Evolutionary conservation across 176 grass and related monocot species (phyloP).

Genomic region (Eleusine indica): DNA sequence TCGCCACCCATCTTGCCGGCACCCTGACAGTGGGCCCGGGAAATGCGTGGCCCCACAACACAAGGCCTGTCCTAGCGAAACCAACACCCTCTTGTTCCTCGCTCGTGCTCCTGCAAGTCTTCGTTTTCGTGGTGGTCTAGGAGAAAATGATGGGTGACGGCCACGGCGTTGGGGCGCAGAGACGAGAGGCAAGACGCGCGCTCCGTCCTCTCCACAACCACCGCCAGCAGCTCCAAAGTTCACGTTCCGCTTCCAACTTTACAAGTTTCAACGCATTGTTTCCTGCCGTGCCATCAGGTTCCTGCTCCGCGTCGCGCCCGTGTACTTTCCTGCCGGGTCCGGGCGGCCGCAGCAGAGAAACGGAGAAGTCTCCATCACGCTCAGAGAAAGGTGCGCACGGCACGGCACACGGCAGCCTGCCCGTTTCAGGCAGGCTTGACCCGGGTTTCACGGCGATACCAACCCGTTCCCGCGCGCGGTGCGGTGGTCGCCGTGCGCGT

Average conservation of each 20-base stretch:
- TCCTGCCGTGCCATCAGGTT: neutral
- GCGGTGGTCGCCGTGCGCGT: neutral
- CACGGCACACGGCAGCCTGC: neutral
- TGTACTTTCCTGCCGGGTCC: neutral
- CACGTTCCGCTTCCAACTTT: neutral
- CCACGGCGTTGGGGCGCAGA: neutral
- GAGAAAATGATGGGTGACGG: neutral
- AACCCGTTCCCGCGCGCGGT: neutral
- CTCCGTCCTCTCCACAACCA: neutral
- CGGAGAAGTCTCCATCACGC: neutral
- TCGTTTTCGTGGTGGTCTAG: too few relatives aligned
- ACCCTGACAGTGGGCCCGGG: neutral
- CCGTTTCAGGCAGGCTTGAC: neutral
- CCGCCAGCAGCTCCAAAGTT: neutral
- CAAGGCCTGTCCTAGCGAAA: neutral
- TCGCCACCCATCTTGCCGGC: neutral
- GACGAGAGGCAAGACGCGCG: neutral
- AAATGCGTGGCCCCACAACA: neutral
- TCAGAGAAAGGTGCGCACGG: neutral
- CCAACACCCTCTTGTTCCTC: neutral
- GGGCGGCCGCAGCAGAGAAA: neutral
- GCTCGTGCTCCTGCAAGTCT: neutral
- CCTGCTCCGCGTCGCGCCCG: neutral
- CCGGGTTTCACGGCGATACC: neutral
- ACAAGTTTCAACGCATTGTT: neutral